A percentile compares a stretch with the other conserved stretches of the same genome.
These are phyloP conservation scores for Rhodosporidiobolus odoratus DNA, from an alignment of 768 basidiomycete genomes.

Conservation along the genomic window DNA sequence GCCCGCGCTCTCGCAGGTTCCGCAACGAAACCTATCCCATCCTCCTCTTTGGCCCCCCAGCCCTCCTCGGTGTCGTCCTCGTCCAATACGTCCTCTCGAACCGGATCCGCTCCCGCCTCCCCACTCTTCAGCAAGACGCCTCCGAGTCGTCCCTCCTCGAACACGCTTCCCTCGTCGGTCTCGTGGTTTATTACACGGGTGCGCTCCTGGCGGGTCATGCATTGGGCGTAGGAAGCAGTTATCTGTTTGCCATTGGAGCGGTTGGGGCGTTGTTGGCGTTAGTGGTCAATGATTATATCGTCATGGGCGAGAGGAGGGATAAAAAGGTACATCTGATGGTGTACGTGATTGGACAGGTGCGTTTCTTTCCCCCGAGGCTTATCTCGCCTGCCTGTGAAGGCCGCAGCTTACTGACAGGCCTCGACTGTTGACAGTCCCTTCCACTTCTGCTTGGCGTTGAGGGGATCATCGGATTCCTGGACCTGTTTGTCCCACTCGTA, in stretches of 20 bases:
- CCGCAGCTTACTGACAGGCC: not conserved
- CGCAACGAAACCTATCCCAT: slow-evolving; percentile 61
- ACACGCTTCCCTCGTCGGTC: slow-evolving; percentile 57
- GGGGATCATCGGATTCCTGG: slow-evolving; percentile 59
- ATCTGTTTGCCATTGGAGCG: slow-evolving; percentile 62
- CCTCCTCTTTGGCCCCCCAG: slow-evolving; percentile 67
- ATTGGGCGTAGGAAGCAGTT: slow-evolving; percentile 67
- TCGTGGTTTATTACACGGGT: slow-evolving; percentile 57
- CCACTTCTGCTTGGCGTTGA: slow-evolving; percentile 49
- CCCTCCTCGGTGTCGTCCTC: slow-evolving; percentile 60
- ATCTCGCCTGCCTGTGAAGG: not conserved
- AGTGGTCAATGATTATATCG: slow-evolving; percentile 53
- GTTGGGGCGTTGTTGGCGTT: slow-evolving; percentile 58
- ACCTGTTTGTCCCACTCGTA: slow-evolving; percentile 86
- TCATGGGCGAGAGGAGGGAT: not conserved
- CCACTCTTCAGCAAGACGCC: slow-evolving; percentile 42
- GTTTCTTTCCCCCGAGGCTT: slow-evolving; percentile 9
- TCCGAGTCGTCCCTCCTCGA: slow-evolving; percentile 56
- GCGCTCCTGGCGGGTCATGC: slow-evolving; percentile 59
- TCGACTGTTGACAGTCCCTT: not conserved
- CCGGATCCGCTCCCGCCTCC: slow-evolving; percentile 43
- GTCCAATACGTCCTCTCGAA: slow-evolving; percentile 53
- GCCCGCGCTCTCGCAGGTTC: slow-evolving; percentile 53
- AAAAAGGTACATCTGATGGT: slow-evolving; percentile 52
- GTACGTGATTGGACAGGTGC: slow-evolving; percentile 59